Evolutionary conservation across 306 rosid species (phyloP).

Genomic region (Dicorynia guianensis): DNA sequence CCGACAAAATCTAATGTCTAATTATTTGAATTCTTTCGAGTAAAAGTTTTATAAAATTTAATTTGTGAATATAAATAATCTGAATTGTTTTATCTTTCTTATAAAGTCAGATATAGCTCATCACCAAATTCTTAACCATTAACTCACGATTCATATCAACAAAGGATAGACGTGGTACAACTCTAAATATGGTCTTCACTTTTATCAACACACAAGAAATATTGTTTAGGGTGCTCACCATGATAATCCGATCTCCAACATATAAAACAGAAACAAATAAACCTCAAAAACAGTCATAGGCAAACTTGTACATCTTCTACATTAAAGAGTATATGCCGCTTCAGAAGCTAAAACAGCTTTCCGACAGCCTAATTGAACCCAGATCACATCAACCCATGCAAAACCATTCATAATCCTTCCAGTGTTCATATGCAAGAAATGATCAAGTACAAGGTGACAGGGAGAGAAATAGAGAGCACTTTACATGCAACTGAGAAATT

Average conservation of each 20-base stretch:
- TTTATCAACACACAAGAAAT: constrained; percentile 4
- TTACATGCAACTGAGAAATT: constrained; percentile 8
- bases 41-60: no score
- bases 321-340: constrained; percentile 39
- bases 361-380: constrained; percentile 43
- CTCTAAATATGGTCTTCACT: background rate
- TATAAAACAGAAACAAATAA: constrained; percentile 33
- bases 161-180: background rate
- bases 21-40: no score
- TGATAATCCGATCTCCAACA: constrained; percentile 31
- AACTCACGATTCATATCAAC: background rate
- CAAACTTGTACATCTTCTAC: constrained; percentile 44
- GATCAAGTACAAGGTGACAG: constrained; percentile 52
- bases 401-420: constrained; percentile 49
- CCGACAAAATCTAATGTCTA: no score
- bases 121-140: background rate
- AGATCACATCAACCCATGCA: constrained; percentile 55
- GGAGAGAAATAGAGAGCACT: constrained; percentile 48
- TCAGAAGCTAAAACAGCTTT: constrained; percentile 40
- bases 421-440: constrained; percentile 49
- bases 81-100: no score
- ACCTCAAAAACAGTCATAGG: constrained; percentile 34
- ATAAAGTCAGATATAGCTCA: background rate
- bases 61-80: no score
- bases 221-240: constrained; percentile 15